These are phyloP conservation scores for Monosporascus sp. DNA, from an alignment of 2,329 filamentous ascomycete species.

Conservation along the genomic window DNA sequence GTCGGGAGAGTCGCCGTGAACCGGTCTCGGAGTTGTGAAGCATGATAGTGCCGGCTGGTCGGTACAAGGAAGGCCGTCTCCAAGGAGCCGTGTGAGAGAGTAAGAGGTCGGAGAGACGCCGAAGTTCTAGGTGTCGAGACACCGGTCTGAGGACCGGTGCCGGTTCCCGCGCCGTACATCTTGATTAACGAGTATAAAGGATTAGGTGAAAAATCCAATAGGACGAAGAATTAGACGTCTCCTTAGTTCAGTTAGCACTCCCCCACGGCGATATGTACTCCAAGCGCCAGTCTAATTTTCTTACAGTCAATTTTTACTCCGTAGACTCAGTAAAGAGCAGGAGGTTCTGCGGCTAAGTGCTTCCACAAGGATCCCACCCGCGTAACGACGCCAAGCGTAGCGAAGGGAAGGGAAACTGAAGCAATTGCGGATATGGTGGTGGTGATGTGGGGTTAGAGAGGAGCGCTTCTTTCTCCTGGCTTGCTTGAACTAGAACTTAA, in stretches of 20 bases:
- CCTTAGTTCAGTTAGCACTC: neutral
- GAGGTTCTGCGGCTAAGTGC: constrained; percentile 15
- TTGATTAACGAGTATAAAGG: constrained; percentile 37
- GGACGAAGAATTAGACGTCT: neutral
- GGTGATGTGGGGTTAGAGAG: neutral
- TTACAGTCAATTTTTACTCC: constrained; percentile 23
- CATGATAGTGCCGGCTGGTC: constrained; percentile 92
- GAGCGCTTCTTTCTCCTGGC: neutral
- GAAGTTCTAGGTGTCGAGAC: constrained; percentile 94
- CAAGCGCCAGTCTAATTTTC: neutral
- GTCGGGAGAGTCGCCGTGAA: constrained; percentile 81
- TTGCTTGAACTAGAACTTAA: neutral
- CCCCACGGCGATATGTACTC: neutral
- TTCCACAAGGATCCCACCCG: too few species aligned
- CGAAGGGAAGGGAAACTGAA: neutral
- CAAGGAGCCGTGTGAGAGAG: constrained; percentile 86
- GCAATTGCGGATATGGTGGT: neutral
- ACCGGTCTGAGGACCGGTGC: constrained; percentile 84
- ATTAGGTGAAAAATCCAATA: neutral
- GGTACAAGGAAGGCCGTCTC: constrained; percentile 95
- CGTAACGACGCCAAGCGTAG: too few species aligned
- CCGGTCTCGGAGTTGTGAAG: constrained; percentile 85
- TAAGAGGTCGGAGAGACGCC: constrained; percentile 85
- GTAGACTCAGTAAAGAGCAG: constrained; percentile 36
- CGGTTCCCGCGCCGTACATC: constrained; percentile 72